These are phyloP conservation scores for Ascochyta fabae DNA, from an alignment of 2,329 filamentous ascomycete species.

Conservation along the genomic window DNA sequence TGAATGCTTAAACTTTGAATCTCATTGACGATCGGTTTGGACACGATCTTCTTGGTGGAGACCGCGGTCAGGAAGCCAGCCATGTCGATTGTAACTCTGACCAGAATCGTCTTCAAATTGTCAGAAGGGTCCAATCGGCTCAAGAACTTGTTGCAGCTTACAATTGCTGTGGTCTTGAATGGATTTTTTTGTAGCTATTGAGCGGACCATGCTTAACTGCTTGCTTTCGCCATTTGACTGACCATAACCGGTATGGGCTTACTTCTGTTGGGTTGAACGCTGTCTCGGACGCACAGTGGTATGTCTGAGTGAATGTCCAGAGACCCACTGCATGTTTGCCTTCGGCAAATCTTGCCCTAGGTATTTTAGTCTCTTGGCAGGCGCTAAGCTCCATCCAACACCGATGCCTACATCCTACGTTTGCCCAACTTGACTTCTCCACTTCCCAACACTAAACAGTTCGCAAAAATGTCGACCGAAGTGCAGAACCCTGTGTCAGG, in stretches of 20 bases:
- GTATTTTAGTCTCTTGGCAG: slow-evolving; percentile 34
- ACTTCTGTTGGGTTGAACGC: too few species aligned
- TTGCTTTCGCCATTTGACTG: background rate
- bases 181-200: background rate
- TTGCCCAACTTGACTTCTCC: slow-evolving; percentile 21
- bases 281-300: background rate
- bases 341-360: slow-evolving; percentile 33
- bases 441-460: slow-evolving; percentile 11
- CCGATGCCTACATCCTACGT: slow-evolving; percentile 34
- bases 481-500: slow-evolving; percentile 18
- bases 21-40: slow-evolving; percentile 25
- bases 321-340: slow-evolving; percentile 8
- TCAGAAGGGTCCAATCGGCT: background rate
- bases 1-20: slow-evolving; percentile 19
- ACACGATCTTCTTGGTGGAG: slow-evolving; percentile 44
- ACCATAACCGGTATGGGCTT: background rate
- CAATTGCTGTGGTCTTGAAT: background rate
- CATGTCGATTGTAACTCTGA: slow-evolving; percentile 44
- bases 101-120: background rate
- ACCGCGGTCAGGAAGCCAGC: slow-evolving; percentile 58
- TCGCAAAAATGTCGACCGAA: slow-evolving; percentile 34
- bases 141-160: background rate
- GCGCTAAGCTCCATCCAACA: slow-evolving; percentile 26
- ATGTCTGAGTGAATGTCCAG: background rate
- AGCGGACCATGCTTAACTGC: background rate